Base-by-base conservation (phyloP, 495 filamentous ascomycete genomes). In the Neurospora tetraspora region DNA sequence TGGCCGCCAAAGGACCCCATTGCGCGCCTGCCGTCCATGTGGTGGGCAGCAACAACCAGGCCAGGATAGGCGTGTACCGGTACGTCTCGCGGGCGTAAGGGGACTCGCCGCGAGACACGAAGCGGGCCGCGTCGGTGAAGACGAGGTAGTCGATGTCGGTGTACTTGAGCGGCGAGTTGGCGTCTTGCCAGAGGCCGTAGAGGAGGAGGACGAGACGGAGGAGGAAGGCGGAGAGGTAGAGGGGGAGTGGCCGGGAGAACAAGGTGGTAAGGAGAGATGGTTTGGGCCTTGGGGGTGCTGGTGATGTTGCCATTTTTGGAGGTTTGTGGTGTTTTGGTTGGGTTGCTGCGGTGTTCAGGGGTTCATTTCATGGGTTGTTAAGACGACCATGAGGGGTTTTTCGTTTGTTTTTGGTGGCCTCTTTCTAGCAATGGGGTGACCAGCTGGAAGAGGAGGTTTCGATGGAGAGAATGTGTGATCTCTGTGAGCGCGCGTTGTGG, bases 131-230 rank as follows among this genome's bases (percentile, higher is more conserved):
- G 80, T 97, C 94, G n/a, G 96, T 98, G 86, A 99, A 99, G 73
- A 99, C 96, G 76, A 92, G 90, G 85, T 99, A 99, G 87, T 99
- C 96, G 78, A 99, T 97, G 82, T 99, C 96, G 70, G 96, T 99
- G 86, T 98, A 99, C 82, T 97, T 97, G 76, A 99, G 82, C 4
- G 94, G 87, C 11, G 94, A 96, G 82, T 93, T 86, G 73, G 92
- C 89, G 80, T 99, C 96, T 86, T 99, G 96, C 84, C 91, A 91
- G 71, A 92, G 87, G 43, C 96, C 96, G 80, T 97, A 98, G 73
- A 95, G 74, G 34, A 98, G 87, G 71, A 99, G 86, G 23, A 84
- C 81, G 9, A 87, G 74, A 69, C 96, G 91, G 4, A 98, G 86
- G 27, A 88, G 71, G 38, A 89, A 85, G 3, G 95, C 92, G 18